Conservation (phyloP, 352 stramenopile genomes). For the Phytophthora fragariae region DNA sequence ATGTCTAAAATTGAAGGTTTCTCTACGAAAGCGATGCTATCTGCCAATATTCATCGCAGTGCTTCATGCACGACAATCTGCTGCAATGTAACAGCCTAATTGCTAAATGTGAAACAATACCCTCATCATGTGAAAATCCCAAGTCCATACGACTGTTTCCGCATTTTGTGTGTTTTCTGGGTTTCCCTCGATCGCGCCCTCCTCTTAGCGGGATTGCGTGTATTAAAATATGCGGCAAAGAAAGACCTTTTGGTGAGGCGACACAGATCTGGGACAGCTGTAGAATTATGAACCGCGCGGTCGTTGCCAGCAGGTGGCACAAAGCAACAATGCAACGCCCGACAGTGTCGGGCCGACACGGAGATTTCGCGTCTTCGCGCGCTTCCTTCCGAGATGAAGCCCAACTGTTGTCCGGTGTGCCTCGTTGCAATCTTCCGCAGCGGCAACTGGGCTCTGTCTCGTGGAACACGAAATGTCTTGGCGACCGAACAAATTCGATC, state of each 20-base stretch:
- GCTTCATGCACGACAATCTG: no score
- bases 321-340: constrained; percentile 27
- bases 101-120: no score
- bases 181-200: no score
- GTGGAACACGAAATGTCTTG: constrained; percentile 16
- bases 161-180: no score
- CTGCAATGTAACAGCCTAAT: no score
- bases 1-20: no score
- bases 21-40: no score
- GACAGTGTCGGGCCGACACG: neutral
- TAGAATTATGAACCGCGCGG: constrained; percentile 1
- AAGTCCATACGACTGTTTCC: no score
- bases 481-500: constrained; percentile 20
- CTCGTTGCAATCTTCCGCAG: constrained; percentile 24
- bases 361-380: constrained; percentile 5
- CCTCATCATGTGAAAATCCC: no score
- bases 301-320: constrained; percentile 13
- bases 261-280: constrained; percentile 1
- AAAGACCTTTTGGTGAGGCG: neutral
- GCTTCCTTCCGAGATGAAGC: constrained; percentile 5
- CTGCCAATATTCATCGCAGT: no score
- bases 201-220: no score
- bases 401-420: constrained; percentile 22
- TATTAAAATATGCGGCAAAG: no score
- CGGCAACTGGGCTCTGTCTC: constrained; percentile 25